A percentile compares a stretch with the other conserved stretches of the same genome.
Evolutionary conservation across 129 eudicot species (phyloP).

Genomic region (Sambucus nigra): DNA sequence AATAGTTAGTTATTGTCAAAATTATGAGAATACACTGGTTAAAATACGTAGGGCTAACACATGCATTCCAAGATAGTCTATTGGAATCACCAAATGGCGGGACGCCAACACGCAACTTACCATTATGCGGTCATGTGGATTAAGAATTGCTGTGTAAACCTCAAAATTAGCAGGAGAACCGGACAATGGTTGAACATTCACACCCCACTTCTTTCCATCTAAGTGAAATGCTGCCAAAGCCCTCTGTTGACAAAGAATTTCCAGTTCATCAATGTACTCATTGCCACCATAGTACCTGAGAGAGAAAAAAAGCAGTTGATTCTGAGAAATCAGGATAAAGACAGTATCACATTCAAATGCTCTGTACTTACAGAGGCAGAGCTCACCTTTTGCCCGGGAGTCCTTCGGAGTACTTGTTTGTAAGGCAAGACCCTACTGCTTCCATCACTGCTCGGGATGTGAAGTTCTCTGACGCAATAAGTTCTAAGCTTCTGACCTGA

Average conservation of each 20-base stretch:
- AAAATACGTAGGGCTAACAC: too few relatives aligned
- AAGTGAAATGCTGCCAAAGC: conserved; percentile 84
- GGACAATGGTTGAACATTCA: conserved; percentile 89
- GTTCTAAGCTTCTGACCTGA: conserved; percentile 77
- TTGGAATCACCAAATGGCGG: background rate
- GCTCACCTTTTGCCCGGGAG: conserved; percentile 89
- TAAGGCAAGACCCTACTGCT: conserved; percentile 96
- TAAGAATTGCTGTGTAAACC: conserved; percentile 84
- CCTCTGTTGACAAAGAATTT: conserved; percentile 76
- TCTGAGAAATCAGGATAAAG: background rate
- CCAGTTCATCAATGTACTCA: conserved; percentile 88
- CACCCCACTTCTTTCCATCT: conserved; percentile 86
- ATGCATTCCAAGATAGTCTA: conserved; percentile 1
- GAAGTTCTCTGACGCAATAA: conserved; percentile 96
- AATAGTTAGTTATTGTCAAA: too few relatives aligned
- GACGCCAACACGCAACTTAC: conserved; percentile 27
- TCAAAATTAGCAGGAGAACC: conserved; percentile 98
- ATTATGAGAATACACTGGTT: too few relatives aligned
- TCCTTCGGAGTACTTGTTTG: conserved; percentile 96
- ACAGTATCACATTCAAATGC: background rate
- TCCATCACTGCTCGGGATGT: conserved; percentile 98
- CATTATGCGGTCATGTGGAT: conserved; percentile 94
- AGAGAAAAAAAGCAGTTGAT: background rate
- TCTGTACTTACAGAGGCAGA: background rate
- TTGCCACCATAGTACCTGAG: conserved; percentile 96